These are phyloP conservation scores for Cicer chorassanicum DNA, from an alignment of 306 rosid genomes.

Conservation along the genomic window DNA sequence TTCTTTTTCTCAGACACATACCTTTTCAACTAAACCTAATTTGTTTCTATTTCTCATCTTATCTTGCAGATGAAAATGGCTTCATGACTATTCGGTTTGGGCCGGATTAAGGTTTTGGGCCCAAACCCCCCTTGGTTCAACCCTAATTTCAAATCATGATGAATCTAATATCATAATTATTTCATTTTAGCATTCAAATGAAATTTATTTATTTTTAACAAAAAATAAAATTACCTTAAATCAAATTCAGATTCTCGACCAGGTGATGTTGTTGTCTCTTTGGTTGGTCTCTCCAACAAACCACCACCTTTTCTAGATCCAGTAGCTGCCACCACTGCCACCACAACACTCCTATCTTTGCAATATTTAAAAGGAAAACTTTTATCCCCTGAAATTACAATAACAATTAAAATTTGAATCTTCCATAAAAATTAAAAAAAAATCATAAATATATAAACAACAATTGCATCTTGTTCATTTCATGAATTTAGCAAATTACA, in stretches of 20 bases:
- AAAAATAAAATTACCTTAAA: constrained; percentile 47
- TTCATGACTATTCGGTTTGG: too few relatives aligned
- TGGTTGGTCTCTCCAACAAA: constrained; percentile 81
- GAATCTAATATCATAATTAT: too few relatives aligned
- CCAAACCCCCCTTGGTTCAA: too few relatives aligned
- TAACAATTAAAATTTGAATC: constrained; percentile 31
- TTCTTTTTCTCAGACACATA: too few relatives aligned
- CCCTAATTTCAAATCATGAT: too few relatives aligned
- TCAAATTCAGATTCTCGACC: constrained; percentile 87
- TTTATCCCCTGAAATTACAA: constrained; percentile 60
- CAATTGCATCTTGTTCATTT: background rate
- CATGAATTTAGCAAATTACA: background rate
- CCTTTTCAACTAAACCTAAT: too few relatives aligned
- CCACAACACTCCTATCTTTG: constrained; percentile 53
- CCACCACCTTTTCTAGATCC: constrained; percentile 76
- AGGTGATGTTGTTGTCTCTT: constrained; percentile 74
- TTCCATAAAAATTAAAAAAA: background rate
- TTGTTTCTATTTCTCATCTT: too few relatives aligned
- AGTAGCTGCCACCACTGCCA: constrained; percentile 56
- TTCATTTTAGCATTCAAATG: too few relatives aligned
- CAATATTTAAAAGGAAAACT: constrained; percentile 49
- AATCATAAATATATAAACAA: background rate
- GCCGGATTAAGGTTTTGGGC: too few relatives aligned
- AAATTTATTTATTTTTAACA: too few relatives aligned
- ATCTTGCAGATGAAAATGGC: too few relatives aligned